These are phyloP conservation scores for Epichloe amarillans DNA, from an alignment of 2,329 filamentous ascomycete genomes.

Conservation along the genomic window DNA sequence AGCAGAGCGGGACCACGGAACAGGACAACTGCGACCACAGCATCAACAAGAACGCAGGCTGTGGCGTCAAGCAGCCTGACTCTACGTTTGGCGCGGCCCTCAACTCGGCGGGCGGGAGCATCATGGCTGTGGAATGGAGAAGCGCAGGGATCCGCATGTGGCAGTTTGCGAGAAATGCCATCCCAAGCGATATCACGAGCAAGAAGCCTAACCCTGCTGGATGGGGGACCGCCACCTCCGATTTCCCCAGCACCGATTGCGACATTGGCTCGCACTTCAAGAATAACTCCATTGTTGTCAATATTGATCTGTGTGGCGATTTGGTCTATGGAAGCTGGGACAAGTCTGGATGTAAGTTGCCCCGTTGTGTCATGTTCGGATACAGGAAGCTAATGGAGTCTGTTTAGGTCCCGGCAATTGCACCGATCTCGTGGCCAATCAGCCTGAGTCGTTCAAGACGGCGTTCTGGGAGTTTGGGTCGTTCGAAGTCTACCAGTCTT, in stretches of 20 bases:
- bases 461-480: constrained; percentile 53
- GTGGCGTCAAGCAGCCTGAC: constrained; percentile 32
- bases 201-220: constrained; percentile 42
- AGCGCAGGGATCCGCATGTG: constrained; percentile 48
- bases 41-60: constrained; percentile 42
- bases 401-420: constrained; percentile 40
- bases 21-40: constrained; percentile 36
- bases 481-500: constrained; percentile 41
- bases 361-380: neutral
- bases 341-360: constrained; percentile 28
- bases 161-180: constrained; percentile 37
- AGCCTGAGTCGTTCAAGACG: constrained; percentile 39
- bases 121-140: constrained; percentile 50
- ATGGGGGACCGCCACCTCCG: constrained; percentile 50
- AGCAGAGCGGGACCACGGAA: constrained; percentile 32
- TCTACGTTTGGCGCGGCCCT: constrained; percentile 36
- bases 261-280: constrained; percentile 44
- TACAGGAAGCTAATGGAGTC: neutral
- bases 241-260: constrained; percentile 52
- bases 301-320: constrained; percentile 52
- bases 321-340: constrained; percentile 35
- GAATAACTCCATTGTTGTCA: constrained; percentile 53
- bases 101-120: constrained; percentile 41
- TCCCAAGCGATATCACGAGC: constrained; percentile 38
- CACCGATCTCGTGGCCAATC: constrained; percentile 41